Evolutionary conservation across 768 basidiomycete genomes (phyloP).

Genomic region (Crepidotus variabilis): DNA sequence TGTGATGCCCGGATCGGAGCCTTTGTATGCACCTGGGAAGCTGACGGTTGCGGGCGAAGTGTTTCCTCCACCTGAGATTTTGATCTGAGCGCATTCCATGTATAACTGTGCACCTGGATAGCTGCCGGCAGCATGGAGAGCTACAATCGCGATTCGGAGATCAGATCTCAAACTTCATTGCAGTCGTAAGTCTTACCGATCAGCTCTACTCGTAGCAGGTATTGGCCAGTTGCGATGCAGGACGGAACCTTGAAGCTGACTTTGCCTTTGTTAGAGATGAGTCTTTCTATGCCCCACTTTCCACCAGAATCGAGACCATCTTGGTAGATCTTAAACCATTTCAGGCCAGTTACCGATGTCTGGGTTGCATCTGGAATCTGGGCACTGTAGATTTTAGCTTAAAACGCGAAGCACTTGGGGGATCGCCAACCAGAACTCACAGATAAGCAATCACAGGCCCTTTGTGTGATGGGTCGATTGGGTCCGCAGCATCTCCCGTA

Average conservation of each 20-base stretch:
- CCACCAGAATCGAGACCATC: slow-evolving; percentile 31
- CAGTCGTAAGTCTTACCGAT: slow-evolving; percentile 33
- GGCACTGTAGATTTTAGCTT: slow-evolving; percentile 32
- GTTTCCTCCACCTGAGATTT: slow-evolving; percentile 26
- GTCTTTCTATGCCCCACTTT: slow-evolving; percentile 42
- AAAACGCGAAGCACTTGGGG: too few species aligned
- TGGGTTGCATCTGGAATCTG: slow-evolving; percentile 43
- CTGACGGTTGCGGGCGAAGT: slow-evolving; percentile 32
- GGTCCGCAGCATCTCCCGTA: slow-evolving; percentile 37
- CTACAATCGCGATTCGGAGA: too few species aligned
- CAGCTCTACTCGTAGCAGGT: slow-evolving; percentile 46
- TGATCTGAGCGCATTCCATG: slow-evolving; percentile 45
- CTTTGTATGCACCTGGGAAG: slow-evolving; percentile 43
- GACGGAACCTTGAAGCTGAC: slow-evolving; percentile 42
- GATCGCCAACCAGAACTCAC: too few species aligned
- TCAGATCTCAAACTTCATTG: too few species aligned
- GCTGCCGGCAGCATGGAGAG: slow-evolving; percentile 37
- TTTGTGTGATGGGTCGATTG: slow-evolving; percentile 49
- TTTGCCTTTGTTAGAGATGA: slow-evolving; percentile 47
- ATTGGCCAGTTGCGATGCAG: slow-evolving; percentile 45
- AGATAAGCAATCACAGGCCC: slow-evolving; percentile 51
- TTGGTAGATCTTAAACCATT: slow-evolving; percentile 55
- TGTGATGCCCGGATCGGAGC: slow-evolving; percentile 1
- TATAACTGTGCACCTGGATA: slow-evolving; percentile 61
- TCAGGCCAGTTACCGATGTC: slow-evolving; percentile 39